phyloP scores from a whole-genome alignment of 2,329 filamentous ascomycete genomes.

The Colletotrichum sp. region DNA sequence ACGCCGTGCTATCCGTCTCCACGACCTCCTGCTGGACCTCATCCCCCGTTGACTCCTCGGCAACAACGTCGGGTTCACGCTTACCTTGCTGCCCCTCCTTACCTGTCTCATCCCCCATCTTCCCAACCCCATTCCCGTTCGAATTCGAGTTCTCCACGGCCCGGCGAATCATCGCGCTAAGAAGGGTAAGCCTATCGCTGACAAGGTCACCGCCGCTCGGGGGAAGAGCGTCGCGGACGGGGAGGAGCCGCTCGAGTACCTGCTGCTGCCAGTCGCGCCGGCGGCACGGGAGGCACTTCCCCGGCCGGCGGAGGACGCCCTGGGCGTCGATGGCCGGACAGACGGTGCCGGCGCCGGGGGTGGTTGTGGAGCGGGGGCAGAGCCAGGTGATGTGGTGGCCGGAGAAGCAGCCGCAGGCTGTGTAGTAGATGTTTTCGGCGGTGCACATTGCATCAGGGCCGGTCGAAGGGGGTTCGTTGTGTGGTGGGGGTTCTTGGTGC shows the following conservation, averaged over 20 bases:
- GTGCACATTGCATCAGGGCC: slow-evolving; percentile 7
- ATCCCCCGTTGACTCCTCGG: too few relatives aligned
- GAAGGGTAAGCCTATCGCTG: neutral
- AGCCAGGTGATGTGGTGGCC: slow-evolving; percentile 1
- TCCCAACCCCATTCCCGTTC: neutral
- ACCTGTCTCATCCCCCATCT: neutral
- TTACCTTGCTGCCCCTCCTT: neutral
- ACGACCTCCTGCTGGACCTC: neutral
- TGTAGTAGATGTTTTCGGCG: slow-evolving; percentile 18
- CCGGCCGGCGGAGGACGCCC: slow-evolving; percentile 10
- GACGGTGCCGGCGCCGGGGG: neutral
- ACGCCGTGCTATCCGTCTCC: neutral
- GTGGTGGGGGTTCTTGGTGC: neutral
- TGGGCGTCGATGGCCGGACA: neutral
- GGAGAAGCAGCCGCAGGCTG: slow-evolving; percentile 14
- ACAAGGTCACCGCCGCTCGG: neutral
- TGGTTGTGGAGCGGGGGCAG: neutral
- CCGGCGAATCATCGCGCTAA: neutral
- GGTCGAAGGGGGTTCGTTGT: neutral
- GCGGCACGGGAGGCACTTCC: slow-evolving; percentile 11
- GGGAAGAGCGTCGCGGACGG: neutral
- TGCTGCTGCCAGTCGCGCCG: neutral
- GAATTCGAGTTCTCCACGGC: neutral
- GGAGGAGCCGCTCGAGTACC: neutral
- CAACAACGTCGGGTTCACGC: neutral